Base-by-base conservation (phyloP, 805 yeast species). In the Wickerhamomyces tratensis region DNA sequence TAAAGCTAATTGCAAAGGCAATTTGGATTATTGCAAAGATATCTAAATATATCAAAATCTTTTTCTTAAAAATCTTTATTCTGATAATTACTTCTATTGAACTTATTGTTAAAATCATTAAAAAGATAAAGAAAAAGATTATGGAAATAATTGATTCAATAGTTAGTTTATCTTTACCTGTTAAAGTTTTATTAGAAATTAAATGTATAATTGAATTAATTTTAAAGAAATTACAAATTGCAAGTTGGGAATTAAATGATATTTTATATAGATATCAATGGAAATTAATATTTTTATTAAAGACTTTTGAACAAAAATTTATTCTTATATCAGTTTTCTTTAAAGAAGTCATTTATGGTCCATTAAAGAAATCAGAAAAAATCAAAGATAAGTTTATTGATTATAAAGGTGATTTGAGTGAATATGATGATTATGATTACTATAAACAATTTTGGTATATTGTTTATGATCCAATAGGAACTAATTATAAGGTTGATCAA, bases 171-270 rank as follows among this genome's bases (percentile, higher is more conserved):
- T 7, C 8, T 9, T 29, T 29, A 29, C 50, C 10, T 26, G 48
- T 38, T 30, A 37, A 35, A n/a, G 35, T 45, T 5, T n/a, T 47
- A n/a, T 42, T 43, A 20, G 46, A 49, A 38, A 45, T 48, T 27
- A 39, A 46, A 7, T 33, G 45, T 8, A 44, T 48, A 7, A 11
- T 43, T 1, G 36, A 44, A 6, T 39, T 53, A n/a, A 43, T 49
- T 8, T 25, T 53, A 13, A 53, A 46, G 37, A 47, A 43, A 25
- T 39, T 50, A 35, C 41, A 44, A 36, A 44, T 50, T 1, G 44
- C 52, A 38, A 35, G 49, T 13, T 53, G 56, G 55, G 40, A 49
- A 8, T 37, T 51, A 10, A 44, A 48, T 33, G 57, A 52, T 47
- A 10, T 41, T 14, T 37, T 53, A 9, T 53, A 52, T 39, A 43